These are phyloP conservation scores for Spathaspora boniae DNA, from an alignment of 805 yeast species.

Conservation along the genomic window DNA sequence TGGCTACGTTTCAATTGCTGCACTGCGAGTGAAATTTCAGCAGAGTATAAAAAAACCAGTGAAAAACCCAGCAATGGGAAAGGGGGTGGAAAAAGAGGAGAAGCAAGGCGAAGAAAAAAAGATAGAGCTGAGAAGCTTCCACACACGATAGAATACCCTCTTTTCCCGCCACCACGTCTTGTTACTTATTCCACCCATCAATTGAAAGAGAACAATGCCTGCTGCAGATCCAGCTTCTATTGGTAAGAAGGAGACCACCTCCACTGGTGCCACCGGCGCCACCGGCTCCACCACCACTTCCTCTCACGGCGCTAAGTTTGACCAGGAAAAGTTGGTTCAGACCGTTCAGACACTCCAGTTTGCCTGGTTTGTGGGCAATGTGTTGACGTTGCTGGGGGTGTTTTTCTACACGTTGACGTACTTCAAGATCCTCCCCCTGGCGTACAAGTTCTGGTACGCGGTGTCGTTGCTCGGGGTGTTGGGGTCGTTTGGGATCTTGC, in stretches of 20 bases:
- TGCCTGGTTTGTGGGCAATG: conserved; percentile 64
- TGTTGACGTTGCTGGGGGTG: conserved; percentile 29
- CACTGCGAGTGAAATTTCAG: too few species aligned
- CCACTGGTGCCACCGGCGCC: conserved; percentile 5
- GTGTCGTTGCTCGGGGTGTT: conserved; percentile 60
- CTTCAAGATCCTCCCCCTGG: conserved; percentile 22
- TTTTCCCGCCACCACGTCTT: too few species aligned
- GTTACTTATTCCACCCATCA: background rate
- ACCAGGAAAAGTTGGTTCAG: conserved; percentile 9
- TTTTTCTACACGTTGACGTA: conserved; percentile 32
- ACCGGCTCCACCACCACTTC: conserved; percentile 1
- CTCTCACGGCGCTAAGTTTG: conserved; percentile 6
- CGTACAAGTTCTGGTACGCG: conserved; percentile 47
- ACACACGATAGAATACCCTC: too few species aligned
- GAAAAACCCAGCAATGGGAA: too few species aligned
- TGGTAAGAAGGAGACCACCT: too few species aligned
- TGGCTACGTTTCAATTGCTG: too few species aligned
- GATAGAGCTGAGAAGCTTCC: too few species aligned
- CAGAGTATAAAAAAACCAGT: too few species aligned
- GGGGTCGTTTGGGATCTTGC: conserved; percentile 71
- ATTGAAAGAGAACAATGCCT: conserved; percentile 2
- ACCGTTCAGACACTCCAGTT: conserved; percentile 50
- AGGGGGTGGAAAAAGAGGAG: too few species aligned
- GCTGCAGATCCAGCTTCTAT: conserved; percentile 2
- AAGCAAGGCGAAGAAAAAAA: too few species aligned